Percentiles rank a stretch among this genome's conserved stretches.
Conservation (phyloP, 495 filamentous ascomycete species). For the Lasiosphaeris hirsuta region DNA sequence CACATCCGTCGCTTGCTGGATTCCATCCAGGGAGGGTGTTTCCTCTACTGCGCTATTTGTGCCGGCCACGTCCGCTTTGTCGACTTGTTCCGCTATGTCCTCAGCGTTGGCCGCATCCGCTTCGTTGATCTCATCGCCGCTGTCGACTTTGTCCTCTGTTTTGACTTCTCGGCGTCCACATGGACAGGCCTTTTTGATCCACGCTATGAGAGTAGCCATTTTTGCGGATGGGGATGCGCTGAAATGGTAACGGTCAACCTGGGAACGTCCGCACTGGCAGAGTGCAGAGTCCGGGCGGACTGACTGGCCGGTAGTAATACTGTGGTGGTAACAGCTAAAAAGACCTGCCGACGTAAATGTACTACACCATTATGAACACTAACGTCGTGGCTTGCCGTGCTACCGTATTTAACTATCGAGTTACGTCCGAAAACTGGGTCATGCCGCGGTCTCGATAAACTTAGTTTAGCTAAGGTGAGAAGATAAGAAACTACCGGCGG, state of each 20-base stretch:
- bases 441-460: too few relatives aligned
- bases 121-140: neutral
- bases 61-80: neutral
- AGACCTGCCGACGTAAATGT: neutral
- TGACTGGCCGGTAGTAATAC: conserved; percentile 10
- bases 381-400: too few relatives aligned
- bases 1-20: conserved; percentile 3
- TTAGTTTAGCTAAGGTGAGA: too few relatives aligned
- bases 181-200: conserved; percentile 6
- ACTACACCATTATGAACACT: too few relatives aligned
- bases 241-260: conserved; percentile 9
- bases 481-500: too few relatives aligned
- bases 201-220: conserved; percentile 7
- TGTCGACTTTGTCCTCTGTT: conserved; percentile 7
- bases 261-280: conserved; percentile 4
- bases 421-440: too few relatives aligned
- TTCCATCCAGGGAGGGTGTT: neutral
- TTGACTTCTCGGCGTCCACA: conserved; percentile 7
- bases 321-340: conserved; percentile 1
- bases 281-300: neutral
- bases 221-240: conserved; percentile 13
- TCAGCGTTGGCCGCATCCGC: conserved; percentile 1
- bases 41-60: conserved; percentile 1
- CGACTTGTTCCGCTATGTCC: conserved; percentile 1
- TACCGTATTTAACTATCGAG: too few relatives aligned